These are phyloP conservation scores for Seminavis robusta DNA, from an alignment of 108 stramenopile species.

Conservation along the genomic window DNA sequence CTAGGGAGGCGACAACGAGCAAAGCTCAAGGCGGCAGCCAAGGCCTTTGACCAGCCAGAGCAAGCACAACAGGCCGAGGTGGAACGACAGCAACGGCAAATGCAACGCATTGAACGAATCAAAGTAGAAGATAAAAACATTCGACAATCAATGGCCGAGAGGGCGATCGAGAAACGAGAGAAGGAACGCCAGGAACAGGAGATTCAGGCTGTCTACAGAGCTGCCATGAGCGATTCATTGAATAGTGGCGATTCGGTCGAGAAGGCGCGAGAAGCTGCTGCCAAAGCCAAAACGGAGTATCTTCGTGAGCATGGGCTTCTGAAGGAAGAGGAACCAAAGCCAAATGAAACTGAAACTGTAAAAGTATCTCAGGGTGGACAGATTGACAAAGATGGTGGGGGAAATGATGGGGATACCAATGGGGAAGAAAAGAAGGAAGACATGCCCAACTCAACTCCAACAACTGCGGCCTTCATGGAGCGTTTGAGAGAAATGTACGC, in stretches of 20 bases:
- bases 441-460: conserved; percentile 22
- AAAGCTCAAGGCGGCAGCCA: conserved; percentile 55
- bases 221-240: conserved; percentile 62
- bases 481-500: conserved; percentile 58
- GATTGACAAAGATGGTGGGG: conserved; percentile 1
- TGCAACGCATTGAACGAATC: conserved; percentile 33
- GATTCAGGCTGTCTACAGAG: conserved; percentile 42
- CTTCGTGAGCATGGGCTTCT: conserved; percentile 32
- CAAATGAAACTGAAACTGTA: not conserved
- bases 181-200: conserved; percentile 47
- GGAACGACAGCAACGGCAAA: conserved; percentile 38
- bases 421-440: conserved; percentile 3
- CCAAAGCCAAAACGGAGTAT: conserved; percentile 27
- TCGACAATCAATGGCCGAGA: conserved; percentile 36
- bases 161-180: conserved; percentile 38
- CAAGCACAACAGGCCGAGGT: conserved; percentile 20
- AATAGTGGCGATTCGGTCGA: conserved; percentile 41
- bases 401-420: conserved; percentile 7
- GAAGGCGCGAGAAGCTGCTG: conserved; percentile 42
- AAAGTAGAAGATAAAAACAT: conserved; percentile 23
- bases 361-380: not conserved
- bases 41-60: conserved; percentile 43
- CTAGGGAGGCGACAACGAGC: conserved; percentile 51
- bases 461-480: conserved; percentile 57
- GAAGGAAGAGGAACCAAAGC: not conserved